Evolutionary conservation across 2,329 filamentous ascomycete species (phyloP), one percentile per base, ranked within the genome.

Genomic region (Alternaria angustiovoidea): DNA sequence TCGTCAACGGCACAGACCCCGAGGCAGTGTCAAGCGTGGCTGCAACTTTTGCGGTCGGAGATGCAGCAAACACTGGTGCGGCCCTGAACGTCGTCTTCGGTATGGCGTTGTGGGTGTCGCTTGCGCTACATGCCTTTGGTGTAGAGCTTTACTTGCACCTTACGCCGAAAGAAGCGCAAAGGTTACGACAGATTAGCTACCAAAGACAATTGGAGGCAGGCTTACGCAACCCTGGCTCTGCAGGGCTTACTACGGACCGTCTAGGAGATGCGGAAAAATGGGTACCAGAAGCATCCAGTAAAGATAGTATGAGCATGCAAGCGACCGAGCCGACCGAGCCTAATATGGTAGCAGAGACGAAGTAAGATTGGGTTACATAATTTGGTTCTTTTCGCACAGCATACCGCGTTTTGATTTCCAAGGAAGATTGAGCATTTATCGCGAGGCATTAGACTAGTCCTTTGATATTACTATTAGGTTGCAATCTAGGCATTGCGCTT

Each of bases 121-220:
- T 88, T 2, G 62, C 80, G 0, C 51, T 89, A 1, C 87, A 89
- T 64, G 78, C 66, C 12, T 9, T 69, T 28, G 74, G 75, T 24
- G 68, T 80, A 2, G 76, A 79, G 56, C 24, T 75, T 2, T 81
- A 88, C 76, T 57, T 76, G 4, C 65, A 72, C 34, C 64, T 76
- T 30, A 89, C 87, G 0, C 85, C 86, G 0, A 79, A 72, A 12
- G 87, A 89, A 66, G 76, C 78, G 1, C 79, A 87, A 44, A 78
- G 87, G 6, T 73, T 89, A 47, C 80, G 86, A 11, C 78, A 81
- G n/a, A 79, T 88, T 1, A 86, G 83, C 6, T 87, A 86, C 65
- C 81, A 86, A 68, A 78, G 82, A 43, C 86, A 89, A 65, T 62
- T 87, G 7, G 84, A 85, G 62, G 81, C 83, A 5, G 86, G 86